These are phyloP conservation scores for Wickerhamomyces sydowiorum DNA, from an alignment of 805 yeast species.

Conservation along the genomic window DNA sequence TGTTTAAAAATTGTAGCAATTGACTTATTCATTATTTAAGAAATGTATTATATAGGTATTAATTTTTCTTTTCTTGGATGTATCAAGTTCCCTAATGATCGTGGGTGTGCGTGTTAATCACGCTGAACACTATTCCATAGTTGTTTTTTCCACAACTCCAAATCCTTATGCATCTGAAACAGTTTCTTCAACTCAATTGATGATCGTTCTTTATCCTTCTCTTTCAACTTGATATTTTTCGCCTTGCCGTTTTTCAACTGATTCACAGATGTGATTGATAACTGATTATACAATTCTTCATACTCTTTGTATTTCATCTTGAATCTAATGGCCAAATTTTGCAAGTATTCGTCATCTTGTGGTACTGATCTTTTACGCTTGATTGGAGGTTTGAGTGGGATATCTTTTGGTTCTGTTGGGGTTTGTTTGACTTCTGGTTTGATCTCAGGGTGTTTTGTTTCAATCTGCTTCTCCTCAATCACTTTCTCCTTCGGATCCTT, in stretches of 20 bases:
- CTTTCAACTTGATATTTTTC: constrained; percentile 17
- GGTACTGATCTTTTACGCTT: constrained; percentile 6
- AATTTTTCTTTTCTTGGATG: too few relatives aligned
- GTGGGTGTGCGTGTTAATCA: too few relatives aligned
- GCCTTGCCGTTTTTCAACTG: constrained; percentile 4
- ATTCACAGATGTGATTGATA: too few relatives aligned
- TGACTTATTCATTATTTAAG: too few relatives aligned
- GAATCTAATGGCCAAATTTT: constrained; percentile 41
- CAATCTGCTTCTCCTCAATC: neutral
- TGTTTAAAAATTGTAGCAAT: too few relatives aligned
- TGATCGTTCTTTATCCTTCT: constrained; percentile 4
- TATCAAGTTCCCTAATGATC: too few relatives aligned
- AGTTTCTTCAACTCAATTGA: constrained; percentile 28
- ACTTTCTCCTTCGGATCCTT: neutral
- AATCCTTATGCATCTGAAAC: constrained; percentile 43
- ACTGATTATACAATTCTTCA: constrained; percentile 37
- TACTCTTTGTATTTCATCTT: constrained; percentile 43
- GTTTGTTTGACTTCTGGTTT: neutral
- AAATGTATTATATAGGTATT: too few relatives aligned
- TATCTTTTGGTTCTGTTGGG: neutral
- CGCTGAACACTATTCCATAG: constrained; percentile 41
- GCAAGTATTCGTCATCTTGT: constrained; percentile 29
- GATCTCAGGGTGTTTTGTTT: neutral
- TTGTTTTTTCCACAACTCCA: constrained; percentile 50
- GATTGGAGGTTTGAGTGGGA: neutral